These are phyloP conservation scores for Azolla pinnata DNA, from an alignment of 75 land plant species.

Conservation along the genomic window DNA sequence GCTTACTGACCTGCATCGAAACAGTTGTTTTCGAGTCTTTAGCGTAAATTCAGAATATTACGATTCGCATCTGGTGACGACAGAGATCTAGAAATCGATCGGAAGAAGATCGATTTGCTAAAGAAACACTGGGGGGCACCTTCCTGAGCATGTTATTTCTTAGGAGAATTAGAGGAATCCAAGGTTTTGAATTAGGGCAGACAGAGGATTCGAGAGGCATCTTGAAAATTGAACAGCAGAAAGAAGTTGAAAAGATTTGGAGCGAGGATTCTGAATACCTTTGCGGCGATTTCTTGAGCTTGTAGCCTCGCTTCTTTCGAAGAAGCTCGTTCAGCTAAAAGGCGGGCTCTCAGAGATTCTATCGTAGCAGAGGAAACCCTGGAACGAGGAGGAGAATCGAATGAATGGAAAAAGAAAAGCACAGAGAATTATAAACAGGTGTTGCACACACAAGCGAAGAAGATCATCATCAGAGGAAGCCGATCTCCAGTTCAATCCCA, in stretches of 20 bases:
- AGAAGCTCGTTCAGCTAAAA: neutral
- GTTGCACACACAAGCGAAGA: no score
- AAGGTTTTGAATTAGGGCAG: neutral
- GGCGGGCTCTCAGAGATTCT: neutral
- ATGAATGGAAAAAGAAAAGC: no score
- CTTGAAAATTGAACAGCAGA: neutral
- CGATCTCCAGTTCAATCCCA: no score
- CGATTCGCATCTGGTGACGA: no score
- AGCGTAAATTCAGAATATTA: no score
- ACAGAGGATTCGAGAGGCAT: neutral
- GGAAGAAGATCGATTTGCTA: neutral
- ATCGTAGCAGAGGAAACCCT: neutral
- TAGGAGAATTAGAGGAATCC: neutral
- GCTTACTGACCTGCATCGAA: neutral
- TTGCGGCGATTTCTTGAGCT: neutral
- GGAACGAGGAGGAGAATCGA: no score
- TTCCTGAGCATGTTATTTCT: neutral
- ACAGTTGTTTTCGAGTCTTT: no score
- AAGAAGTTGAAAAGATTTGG: neutral
- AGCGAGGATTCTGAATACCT: neutral
- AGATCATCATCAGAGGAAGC: no score
- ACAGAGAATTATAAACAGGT: no score
- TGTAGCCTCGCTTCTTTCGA: neutral
- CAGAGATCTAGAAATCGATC: neutral
- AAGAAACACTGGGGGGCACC: neutral